Conservation (phyloP, 371 early-diverging fungal genomes). For the Gilbertella persicaria region DNA sequence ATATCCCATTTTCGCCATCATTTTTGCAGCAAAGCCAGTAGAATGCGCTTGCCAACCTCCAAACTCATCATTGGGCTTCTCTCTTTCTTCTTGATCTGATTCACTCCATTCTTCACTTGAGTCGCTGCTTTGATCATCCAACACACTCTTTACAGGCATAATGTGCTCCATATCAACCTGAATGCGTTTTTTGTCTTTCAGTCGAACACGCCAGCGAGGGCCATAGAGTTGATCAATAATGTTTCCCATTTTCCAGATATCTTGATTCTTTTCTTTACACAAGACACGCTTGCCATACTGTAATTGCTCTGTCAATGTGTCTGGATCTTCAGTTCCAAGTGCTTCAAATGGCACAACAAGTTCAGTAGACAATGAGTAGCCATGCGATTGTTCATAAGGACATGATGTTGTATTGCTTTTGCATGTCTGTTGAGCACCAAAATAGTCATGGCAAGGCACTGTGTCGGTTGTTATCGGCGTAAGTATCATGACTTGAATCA, state of each 20-base stretch:
- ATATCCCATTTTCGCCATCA: conserved; percentile 46
- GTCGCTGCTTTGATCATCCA: conserved; percentile 1
- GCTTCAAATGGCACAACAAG: conserved; percentile 20
- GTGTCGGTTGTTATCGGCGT: conserved; percentile 27
- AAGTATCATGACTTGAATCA: conserved; percentile 16
- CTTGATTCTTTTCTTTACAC: conserved; percentile 11
- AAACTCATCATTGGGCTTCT: conserved; percentile 6
- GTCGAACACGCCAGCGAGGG: conserved; percentile 16
- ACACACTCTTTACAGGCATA: conserved; percentile 11
- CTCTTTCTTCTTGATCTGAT: conserved; percentile 7
- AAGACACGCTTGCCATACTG: conserved; percentile 15
- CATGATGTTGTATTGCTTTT: not conserved
- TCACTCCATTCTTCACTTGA: conserved; percentile 14
- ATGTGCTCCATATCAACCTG: conserved; percentile 22
- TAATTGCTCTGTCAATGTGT: conserved; percentile 1
- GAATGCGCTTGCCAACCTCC: conserved; percentile 34
- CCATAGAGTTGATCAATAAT: conserved; percentile 11
- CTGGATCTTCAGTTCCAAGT: conserved; percentile 6
- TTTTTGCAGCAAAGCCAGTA: conserved; percentile 38
- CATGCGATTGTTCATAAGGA: conserved; percentile 22
- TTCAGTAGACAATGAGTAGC: conserved; percentile 15
- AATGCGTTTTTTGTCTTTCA: not conserved
- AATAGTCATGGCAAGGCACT: conserved; percentile 20
- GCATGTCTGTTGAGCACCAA: not conserved
- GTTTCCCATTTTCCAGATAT: conserved; percentile 14